These are phyloP conservation scores for Podila epicladia DNA, from an alignment of 192 early-diverging fungal species.

Conservation along the genomic window DNA sequence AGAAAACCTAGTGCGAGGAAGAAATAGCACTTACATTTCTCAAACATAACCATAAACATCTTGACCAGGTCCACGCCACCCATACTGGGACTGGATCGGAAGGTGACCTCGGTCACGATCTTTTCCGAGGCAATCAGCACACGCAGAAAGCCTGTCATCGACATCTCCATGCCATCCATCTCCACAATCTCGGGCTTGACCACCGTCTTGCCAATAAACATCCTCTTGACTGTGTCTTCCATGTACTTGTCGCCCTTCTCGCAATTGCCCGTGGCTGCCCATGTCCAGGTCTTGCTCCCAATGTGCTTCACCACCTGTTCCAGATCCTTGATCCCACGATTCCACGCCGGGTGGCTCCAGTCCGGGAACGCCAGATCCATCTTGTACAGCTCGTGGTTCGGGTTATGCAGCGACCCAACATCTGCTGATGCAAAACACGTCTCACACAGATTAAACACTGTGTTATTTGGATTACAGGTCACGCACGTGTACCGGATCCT, in stretches of 20 bases:
- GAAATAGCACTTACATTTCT: neutral
- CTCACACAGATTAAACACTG: neutral
- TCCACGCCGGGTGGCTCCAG: neutral
- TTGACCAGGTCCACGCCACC: neutral
- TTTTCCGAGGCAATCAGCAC: neutral
- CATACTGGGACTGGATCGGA: neutral
- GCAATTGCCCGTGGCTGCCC: neutral
- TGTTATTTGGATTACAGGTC: neutral
- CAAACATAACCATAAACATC: neutral
- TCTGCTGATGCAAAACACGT: neutral
- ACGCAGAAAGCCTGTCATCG: neutral
- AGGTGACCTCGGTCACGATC: neutral
- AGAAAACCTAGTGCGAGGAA: too few species aligned
- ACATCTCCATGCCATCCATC: neutral
- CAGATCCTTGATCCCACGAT: neutral
- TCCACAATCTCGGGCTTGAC: neutral
- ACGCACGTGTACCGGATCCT: neutral
- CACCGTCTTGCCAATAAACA: neutral
- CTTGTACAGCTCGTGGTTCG: neutral
- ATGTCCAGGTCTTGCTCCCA: neutral
- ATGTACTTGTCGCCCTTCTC: neutral
- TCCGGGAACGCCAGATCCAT: constrained; percentile 2
- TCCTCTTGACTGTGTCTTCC: too few species aligned
- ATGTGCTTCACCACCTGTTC: neutral
- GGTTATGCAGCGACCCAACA: neutral